Evolutionary conservation across 176 grass and related monocot species (phyloP), one percentile per base, ranked within the genome.

Genomic region (Oryza rufipogon): DNA sequence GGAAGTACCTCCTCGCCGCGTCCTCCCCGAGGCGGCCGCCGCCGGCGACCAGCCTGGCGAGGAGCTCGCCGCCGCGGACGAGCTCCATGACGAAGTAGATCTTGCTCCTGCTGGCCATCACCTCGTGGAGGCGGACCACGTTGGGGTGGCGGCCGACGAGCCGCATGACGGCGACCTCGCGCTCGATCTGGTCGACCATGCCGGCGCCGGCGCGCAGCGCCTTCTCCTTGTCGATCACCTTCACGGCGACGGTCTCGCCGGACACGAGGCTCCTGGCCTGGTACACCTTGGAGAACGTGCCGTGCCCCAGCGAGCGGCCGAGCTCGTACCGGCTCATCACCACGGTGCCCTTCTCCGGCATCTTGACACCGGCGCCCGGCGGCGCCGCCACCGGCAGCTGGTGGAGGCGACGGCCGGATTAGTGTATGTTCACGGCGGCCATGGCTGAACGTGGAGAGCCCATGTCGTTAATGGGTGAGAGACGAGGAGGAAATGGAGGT

Each of bases 21-120:
- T 91, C 95, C 92, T 94, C 95, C 86, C 68, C 88, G 81, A 97
- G 91, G 0, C 95, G 73, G 22, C 95, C 95, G 22, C 95, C 95
- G 34, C 94, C 92, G 78, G 92, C 86, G 67, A 95, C 90, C 58
- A 58, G 6, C 52, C 85, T 70, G 74, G 78, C 84, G 82, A 96
- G 92, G 49, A 96, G 91, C 86, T 96, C 93, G 2, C 93, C 93
- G 77, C 93, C 91, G 51, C 74, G 73, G 72, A 96, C 91, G 80
- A 82, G 90, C 88, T 96, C 93, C 93, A 96, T 96, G 26, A 96
- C 93, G 88, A 96, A 91, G 79, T 96, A 96, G 80, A 92, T 96
- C 91, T 92, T 96, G 73, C 83, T 84, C 70, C 87, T 92, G 42
- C 88, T 92, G 60, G 93, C 93, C 93, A 96, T 96, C n/a, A 96